phyloP scores from a whole-genome alignment of 73 alveolate species.

The Stentor roeselii region DNA sequence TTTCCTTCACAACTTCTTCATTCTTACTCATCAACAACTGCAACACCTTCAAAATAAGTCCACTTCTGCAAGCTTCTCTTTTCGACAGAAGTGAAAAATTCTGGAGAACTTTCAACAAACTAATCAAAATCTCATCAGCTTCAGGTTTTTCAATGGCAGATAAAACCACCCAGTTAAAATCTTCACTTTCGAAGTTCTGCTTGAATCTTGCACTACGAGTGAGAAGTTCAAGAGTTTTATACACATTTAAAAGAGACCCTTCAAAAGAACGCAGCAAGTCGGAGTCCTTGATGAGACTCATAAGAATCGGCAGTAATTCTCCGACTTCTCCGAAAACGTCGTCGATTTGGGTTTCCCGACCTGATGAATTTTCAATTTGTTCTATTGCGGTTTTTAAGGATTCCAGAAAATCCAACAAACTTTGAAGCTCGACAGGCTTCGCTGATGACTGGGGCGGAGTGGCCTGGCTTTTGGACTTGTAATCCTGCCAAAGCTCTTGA shows the following conservation, averaged over 20 bases:
- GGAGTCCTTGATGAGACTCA: not conserved
- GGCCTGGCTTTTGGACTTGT: not conserved
- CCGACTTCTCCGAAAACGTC: not conserved
- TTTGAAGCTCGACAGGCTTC: not conserved
- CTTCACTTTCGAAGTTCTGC: not conserved
- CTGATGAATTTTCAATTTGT: not conserved
- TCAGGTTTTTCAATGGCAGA: not conserved
- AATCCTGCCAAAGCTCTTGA: conserved; percentile 14
- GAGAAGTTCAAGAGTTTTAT: conserved; percentile 6
- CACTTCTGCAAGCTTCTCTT: conserved; percentile 13
- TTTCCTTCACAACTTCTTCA: not conserved
- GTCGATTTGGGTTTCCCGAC: not conserved
- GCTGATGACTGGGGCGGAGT: not conserved
- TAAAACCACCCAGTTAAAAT: not conserved
- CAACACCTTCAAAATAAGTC: not conserved
- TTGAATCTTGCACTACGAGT: not conserved
- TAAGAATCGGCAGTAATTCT: not conserved
- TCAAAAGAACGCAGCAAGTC: not conserved
- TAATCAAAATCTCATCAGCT: not conserved
- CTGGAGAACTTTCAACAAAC: not conserved
- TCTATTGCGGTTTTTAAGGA: conserved; percentile 13
- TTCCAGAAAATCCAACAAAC: not conserved
- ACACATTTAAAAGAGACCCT: not conserved
- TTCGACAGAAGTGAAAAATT: not conserved
- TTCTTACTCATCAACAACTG: not conserved